A percentile compares a stretch with the other conserved stretches of the same genome.
Evolutionary conservation across 495 filamentous ascomycete genomes (phyloP).

Genomic region (Aspergillus carlsbadensis): DNA sequence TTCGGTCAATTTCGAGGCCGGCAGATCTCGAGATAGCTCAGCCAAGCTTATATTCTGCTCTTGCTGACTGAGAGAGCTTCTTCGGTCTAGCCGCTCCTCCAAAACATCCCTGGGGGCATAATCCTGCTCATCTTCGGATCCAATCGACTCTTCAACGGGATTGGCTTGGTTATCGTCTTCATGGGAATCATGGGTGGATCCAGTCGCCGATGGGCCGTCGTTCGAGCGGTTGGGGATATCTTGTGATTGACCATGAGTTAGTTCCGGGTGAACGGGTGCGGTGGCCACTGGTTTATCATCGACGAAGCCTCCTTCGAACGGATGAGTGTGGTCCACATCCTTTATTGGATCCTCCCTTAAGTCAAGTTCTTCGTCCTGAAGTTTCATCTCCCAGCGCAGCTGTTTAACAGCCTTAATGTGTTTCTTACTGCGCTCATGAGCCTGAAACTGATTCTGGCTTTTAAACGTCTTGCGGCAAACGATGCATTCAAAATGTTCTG

Average conservation of each 20-base stretch:
- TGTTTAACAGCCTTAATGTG: conserved; percentile 82
- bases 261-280: neutral
- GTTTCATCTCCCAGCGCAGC: conserved; percentile 76
- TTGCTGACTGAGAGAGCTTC: neutral
- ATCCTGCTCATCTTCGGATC: conserved; percentile 18
- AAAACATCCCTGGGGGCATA: conserved; percentile 48
- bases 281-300: neutral
- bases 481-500: conserved; percentile 78
- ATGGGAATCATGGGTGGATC: neutral
- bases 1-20: conserved; percentile 22
- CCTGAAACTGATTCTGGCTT: conserved; percentile 85
- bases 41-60: conserved; percentile 12
- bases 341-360: conserved; percentile 14
- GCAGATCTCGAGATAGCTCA: conserved; percentile 23
- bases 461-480: conserved; percentile 92
- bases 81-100: conserved; percentile 27
- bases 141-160: neutral
- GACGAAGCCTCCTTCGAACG: neutral
- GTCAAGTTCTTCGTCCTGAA: conserved; percentile 59
- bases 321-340: neutral
- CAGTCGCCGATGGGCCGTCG: neutral
- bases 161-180: neutral
- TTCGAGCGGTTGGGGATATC: neutral
- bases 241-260: neutral
- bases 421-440: conserved; percentile 97